These are phyloP conservation scores for Populus ilicifolia DNA, from an alignment of 345 rosid species.

Conservation along the genomic window DNA sequence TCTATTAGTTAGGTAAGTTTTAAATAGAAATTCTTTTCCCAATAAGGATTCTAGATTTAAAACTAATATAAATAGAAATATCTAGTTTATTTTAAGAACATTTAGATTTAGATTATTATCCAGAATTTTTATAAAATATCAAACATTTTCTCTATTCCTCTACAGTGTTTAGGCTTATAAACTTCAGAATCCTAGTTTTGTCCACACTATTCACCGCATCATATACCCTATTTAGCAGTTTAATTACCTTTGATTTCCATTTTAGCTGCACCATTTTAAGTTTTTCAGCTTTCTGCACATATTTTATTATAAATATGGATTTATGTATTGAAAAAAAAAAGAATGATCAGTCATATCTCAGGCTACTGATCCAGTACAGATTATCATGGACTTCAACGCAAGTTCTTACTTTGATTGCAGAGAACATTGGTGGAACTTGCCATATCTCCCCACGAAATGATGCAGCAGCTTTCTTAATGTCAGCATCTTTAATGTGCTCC, in stretches of 20 bases:
- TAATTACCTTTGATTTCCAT: not conserved
- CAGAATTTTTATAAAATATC: no score
- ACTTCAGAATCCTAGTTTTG: no score
- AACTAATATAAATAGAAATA: no score
- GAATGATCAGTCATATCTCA: not conserved
- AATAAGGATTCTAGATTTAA: no score
- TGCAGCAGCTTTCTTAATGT: constrained; percentile 64
- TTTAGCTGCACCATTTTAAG: not conserved
- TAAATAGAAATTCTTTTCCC: no score
- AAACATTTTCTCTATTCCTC: no score
- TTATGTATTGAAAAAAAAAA: not conserved
- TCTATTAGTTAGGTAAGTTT: no score
- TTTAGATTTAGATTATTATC: no score
- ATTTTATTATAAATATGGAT: no score
- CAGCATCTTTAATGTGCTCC: constrained; percentile 89
- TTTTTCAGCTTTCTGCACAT: not conserved
- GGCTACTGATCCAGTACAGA: not conserved
- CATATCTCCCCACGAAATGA: constrained; percentile 92
- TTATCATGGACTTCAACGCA: not conserved
- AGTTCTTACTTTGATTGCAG: constrained; percentile 87
- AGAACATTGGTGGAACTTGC: constrained; percentile 99
- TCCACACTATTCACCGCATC: no score
- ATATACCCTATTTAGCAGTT: not conserved
- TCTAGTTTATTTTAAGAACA: no score
- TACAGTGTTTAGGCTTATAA: no score